These are phyloP conservation scores for Ustilago curta DNA, from an alignment of 1,284 basidiomycete genomes.

Conservation along the genomic window DNA sequence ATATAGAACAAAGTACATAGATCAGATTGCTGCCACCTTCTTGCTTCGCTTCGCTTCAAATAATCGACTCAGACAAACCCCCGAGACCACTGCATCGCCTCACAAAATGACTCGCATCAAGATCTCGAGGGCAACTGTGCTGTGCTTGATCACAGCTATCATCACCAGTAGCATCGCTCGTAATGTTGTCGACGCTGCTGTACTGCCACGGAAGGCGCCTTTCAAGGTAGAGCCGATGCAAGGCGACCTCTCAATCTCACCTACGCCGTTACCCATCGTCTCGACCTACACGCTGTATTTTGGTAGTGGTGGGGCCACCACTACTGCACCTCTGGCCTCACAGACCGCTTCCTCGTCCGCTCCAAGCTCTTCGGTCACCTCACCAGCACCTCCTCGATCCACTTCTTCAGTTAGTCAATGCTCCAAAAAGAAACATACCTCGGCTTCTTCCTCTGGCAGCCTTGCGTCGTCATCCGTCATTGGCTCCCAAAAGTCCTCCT, in stretches of 20 bases:
- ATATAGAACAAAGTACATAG: not conserved
- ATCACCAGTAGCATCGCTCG: not conserved
- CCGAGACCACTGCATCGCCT: too few relatives aligned
- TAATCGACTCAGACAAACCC: not conserved
- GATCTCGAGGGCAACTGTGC: constrained; percentile 6
- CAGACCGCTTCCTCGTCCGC: not conserved
- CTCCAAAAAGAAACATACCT: constrained; percentile 16
- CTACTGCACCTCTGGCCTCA: constrained; percentile 3
- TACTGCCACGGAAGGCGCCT: constrained; percentile 16
- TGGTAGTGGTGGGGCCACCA: constrained; percentile 18
- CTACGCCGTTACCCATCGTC: constrained; percentile 20
- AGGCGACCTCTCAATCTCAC: not conserved
- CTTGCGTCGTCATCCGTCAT: constrained; percentile 26
- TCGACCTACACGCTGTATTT: constrained; percentile 37
- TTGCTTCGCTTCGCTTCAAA: not conserved
- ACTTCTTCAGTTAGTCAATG: constrained; percentile 13
- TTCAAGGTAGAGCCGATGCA: constrained; percentile 8
- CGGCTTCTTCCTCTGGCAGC: constrained; percentile 1
- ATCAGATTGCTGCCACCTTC: not conserved
- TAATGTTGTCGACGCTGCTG: constrained; percentile 4
- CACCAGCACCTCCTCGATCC: constrained; percentile 4
- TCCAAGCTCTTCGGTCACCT: not conserved
- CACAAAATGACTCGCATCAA: constrained; percentile 7
- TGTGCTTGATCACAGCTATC: constrained; percentile 8
- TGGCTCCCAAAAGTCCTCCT: not conserved